Evolutionary conservation across 2,329 filamentous ascomycete species (phyloP).

Genomic region (Septoria linicola): DNA sequence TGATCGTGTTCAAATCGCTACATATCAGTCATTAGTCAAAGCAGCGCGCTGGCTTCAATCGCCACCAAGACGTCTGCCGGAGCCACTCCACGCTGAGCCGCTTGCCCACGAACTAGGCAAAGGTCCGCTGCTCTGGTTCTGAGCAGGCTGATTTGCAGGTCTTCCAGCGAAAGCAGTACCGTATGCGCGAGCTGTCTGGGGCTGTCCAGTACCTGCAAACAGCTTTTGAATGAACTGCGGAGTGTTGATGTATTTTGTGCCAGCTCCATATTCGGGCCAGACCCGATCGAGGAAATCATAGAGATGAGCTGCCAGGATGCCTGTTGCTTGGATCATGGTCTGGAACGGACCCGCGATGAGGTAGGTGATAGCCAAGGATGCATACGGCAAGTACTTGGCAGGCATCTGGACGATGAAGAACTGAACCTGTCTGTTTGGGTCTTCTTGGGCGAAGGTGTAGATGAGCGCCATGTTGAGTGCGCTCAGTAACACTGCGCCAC

Average conservation of each 20-base stretch:
- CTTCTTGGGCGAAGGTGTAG: constrained; percentile 85
- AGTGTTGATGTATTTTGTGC: constrained; percentile 71
- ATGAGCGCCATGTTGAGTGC: constrained; percentile 73
- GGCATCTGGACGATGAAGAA: constrained; percentile 85
- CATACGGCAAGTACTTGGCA: constrained; percentile 75
- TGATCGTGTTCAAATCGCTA: constrained; percentile 4
- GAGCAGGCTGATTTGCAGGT: constrained; percentile 45
- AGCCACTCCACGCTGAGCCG: constrained; percentile 50
- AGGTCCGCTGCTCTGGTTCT: constrained; percentile 31
- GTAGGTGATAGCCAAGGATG: constrained; percentile 72
- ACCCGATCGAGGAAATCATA: constrained; percentile 87
- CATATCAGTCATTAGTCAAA: constrained; percentile 11
- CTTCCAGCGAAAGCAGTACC: constrained; percentile 57
- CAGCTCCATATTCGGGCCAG: constrained; percentile 86
- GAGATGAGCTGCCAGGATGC: constrained; percentile 82
- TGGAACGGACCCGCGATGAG: constrained; percentile 61
- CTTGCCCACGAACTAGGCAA: constrained; percentile 34
- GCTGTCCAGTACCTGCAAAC: constrained; percentile 53
- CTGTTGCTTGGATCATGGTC: constrained; percentile 66
- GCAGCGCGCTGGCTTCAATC: constrained; percentile 12
- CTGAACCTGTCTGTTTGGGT: constrained; percentile 69
- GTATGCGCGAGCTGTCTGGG: constrained; percentile 53
- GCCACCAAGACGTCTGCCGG: constrained; percentile 19
- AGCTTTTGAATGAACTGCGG: constrained; percentile 69
- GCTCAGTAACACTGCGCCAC: constrained; percentile 52